Conservation (phyloP, 768 basidiomycete genomes). For the Suillus paluster region DNA sequence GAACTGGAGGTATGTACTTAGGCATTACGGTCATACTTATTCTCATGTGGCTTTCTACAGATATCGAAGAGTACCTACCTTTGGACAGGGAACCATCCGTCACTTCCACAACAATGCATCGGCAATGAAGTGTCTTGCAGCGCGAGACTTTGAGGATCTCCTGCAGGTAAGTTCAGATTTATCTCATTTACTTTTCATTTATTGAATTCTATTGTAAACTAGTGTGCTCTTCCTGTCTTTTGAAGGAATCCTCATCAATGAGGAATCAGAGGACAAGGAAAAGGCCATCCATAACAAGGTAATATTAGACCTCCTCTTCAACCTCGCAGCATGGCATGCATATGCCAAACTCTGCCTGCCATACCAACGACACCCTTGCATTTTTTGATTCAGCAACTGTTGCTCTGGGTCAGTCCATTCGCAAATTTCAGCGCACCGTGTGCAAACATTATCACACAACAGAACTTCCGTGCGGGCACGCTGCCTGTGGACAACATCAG, state of each 20-base stretch:
- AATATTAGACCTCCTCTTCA: slow-evolving; percentile 32
- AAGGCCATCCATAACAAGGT: slow-evolving; percentile 23
- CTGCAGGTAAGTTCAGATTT: slow-evolving; percentile 8
- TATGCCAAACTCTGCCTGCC: slow-evolving; percentile 40
- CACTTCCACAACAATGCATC: slow-evolving; percentile 11
- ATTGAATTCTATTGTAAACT: no score
- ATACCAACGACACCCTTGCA: slow-evolving; percentile 25
- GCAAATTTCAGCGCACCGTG: slow-evolving; percentile 22
- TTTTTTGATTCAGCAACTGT: slow-evolving; percentile 30
- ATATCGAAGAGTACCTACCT: slow-evolving; percentile 16
- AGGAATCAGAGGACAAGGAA: no score
- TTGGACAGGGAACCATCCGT: slow-evolving; percentile 12
- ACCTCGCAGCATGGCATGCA: slow-evolving; percentile 37
- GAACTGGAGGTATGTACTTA: not conserved
- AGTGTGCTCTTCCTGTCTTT: slow-evolving; percentile 44
- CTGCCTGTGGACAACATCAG: slow-evolving; percentile 21
- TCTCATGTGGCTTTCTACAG: slow-evolving; percentile 8
- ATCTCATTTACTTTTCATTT: not conserved
- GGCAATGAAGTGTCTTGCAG: slow-evolving; percentile 15
- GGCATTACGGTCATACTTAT: slow-evolving; percentile 2
- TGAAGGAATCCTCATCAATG: no score
- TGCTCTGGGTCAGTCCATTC: slow-evolving; percentile 19
- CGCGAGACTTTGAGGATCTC: slow-evolving; percentile 16
- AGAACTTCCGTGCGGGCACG: slow-evolving; percentile 36
- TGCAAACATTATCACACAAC: slow-evolving; percentile 30